Evolutionary conservation across 2,329 filamentous ascomycete genomes (phyloP).

Genomic region (Atkinsonella hypoxylon): DNA sequence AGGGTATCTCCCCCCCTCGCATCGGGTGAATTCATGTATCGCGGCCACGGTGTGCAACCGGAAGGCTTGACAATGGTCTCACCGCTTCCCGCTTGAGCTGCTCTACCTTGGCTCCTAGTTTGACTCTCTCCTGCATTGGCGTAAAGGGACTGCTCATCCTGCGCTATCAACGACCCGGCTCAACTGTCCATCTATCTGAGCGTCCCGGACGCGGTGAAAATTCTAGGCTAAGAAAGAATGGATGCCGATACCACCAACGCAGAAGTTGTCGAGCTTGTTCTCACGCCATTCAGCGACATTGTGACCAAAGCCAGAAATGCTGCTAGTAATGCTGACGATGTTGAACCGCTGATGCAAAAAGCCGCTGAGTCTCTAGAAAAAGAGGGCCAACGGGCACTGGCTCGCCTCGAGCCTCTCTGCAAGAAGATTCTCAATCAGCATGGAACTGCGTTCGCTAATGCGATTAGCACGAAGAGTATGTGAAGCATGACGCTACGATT

Average conservation of each 20-base stretch:
- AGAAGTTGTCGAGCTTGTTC: slow-evolving; percentile 29
- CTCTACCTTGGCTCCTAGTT: too few species aligned
- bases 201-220: not conserved
- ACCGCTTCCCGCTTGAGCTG: too few species aligned
- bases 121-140: too few species aligned
- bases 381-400: slow-evolving; percentile 37
- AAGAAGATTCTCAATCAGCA: slow-evolving; percentile 35
- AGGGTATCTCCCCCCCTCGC: not conserved
- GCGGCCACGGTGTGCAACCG: too few species aligned
- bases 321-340: slow-evolving; percentile 32
- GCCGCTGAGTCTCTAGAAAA: slow-evolving; percentile 33
- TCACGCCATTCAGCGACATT: slow-evolving; percentile 40
- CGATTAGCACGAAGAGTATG: slow-evolving; percentile 42
- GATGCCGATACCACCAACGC: slow-evolving; percentile 19
- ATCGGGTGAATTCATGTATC: too few species aligned
- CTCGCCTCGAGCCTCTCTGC: slow-evolving; percentile 40
- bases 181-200: not conserved
- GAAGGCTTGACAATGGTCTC: too few species aligned
- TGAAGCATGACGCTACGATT: not conserved
- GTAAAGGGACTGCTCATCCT: too few species aligned
- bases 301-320: slow-evolving; percentile 37
- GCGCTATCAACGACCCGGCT: not conserved
- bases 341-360: slow-evolving; percentile 32
- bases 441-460: slow-evolving; percentile 35
- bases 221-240: not conserved